Percentiles rank a stretch among this genome's conserved stretches.
Evolutionary conservation across 306 rosid genomes (phyloP).

Genomic region (Aeschynomene evenia): DNA sequence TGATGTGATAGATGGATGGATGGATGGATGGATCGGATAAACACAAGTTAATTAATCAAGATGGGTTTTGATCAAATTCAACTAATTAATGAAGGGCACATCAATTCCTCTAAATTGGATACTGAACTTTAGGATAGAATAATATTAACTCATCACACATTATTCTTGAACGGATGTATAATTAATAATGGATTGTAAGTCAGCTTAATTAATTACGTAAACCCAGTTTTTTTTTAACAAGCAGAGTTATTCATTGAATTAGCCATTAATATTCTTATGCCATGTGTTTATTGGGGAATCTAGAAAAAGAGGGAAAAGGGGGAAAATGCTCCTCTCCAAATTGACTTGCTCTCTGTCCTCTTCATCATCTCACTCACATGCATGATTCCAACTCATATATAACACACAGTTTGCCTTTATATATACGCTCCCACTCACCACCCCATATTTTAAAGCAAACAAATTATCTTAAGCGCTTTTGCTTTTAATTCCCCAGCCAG

Average conservation of each 20-base stretch:
- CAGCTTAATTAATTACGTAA: background rate
- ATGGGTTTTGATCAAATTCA: conserved; percentile 20
- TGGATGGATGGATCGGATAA: no score
- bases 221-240: background rate
- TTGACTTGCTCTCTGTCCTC: conserved; percentile 30
- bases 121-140: background rate
- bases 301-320: conserved; percentile 27
- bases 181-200: background rate
- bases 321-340: conserved; percentile 12
- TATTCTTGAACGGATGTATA: background rate
- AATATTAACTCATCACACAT: no score
- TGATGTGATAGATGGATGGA: conserved; percentile 3
- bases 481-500: conserved; percentile 29
- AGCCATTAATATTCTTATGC: conserved; percentile 35
- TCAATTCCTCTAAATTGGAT: background rate
- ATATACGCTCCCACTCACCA: conserved; percentile 52
- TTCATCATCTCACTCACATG: conserved; percentile 36
- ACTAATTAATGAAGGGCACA: background rate
- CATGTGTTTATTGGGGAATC: conserved; percentile 39
- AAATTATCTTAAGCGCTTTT: conserved; percentile 29
- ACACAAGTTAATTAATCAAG: background rate
- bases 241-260: conserved; percentile 5
- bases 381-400: conserved; percentile 41
- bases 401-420: conserved; percentile 43
- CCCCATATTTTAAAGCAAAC: conserved; percentile 47